Evolutionary conservation across 495 filamentous ascomycete species (phyloP).

Genomic region (Penicillium bialowiezense): DNA sequence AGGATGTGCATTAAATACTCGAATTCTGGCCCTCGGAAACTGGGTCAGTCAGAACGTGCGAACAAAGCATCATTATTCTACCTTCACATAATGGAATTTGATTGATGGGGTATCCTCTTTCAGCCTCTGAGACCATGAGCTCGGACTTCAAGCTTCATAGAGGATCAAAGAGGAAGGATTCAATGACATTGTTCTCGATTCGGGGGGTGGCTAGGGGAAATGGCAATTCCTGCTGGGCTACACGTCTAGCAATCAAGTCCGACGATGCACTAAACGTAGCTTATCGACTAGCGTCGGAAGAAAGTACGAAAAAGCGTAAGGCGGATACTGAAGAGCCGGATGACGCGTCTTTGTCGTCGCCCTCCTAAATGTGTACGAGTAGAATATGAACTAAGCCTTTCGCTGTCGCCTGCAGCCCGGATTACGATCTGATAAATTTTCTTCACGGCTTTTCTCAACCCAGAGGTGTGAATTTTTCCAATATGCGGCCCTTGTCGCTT

Average conservation of each 20-base stretch:
- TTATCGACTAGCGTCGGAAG: conserved; percentile 7
- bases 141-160: too few species aligned
- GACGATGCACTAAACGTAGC: background rate
- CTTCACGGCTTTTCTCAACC: background rate
- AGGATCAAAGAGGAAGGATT: too few species aligned
- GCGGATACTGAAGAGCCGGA: background rate
- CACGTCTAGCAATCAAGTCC: background rate
- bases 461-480: background rate
- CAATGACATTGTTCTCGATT: too few species aligned
- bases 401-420: background rate
- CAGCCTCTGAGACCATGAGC: too few species aligned
- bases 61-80: too few species aligned
- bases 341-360: conserved; percentile 6
- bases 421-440: conserved; percentile 1
- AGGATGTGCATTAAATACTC: too few species aligned
- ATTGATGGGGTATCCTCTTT: too few species aligned
- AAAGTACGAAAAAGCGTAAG: background rate
- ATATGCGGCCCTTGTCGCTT: conserved; percentile 12
- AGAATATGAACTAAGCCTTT: background rate
- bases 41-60: too few species aligned
- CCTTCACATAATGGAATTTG: too few species aligned
- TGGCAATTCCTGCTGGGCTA: too few species aligned
- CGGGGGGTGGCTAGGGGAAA: too few species aligned
- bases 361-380: background rate
- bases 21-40: too few species aligned